A percentile compares a stretch with the other conserved stretches of the same genome.
Evolutionary conservation across 2,329 filamentous ascomycete genomes (phyloP).

Genomic region (Fusarium nematophilum): DNA sequence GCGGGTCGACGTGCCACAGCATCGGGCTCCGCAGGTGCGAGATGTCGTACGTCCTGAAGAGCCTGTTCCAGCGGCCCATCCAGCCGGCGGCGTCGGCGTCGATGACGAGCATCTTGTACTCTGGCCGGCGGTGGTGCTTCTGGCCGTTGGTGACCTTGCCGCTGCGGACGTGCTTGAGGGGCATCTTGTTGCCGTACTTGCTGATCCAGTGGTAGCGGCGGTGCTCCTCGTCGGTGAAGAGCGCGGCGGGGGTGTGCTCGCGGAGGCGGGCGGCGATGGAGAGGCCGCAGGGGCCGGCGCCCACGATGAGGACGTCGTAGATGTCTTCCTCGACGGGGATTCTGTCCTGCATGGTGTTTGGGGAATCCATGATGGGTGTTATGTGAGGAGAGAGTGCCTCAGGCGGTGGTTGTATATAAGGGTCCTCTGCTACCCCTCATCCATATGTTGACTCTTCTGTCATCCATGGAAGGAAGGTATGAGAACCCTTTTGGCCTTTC

Average conservation of each 20-base stretch:
- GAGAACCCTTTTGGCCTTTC: conserved; percentile 27
- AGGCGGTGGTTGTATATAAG: conserved; percentile 16
- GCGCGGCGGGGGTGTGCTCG: conserved; percentile 78
- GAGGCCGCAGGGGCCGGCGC: conserved; percentile 80
- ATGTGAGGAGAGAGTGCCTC: neutral
- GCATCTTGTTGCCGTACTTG: conserved; percentile 70
- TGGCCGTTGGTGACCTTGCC: conserved; percentile 43
- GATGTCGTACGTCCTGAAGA: conserved; percentile 77
- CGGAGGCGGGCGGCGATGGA: conserved; percentile 78
- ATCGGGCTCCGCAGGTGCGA: conserved; percentile 80
- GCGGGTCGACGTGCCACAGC: conserved; percentile 85
- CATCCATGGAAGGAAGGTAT: no score
- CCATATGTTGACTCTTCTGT: no score
- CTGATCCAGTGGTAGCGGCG: conserved; percentile 83
- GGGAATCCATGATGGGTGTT: conserved; percentile 8
- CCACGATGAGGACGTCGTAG: conserved; percentile 78
- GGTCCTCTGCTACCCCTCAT: no score
- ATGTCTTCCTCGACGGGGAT: conserved; percentile 49
- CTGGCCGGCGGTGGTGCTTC: conserved; percentile 26
- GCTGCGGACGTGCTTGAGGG: conserved; percentile 60
- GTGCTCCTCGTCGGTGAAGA: conserved; percentile 87
- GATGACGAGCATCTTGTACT: conserved; percentile 69
- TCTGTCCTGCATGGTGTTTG: neutral
- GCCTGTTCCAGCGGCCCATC: conserved; percentile 77
- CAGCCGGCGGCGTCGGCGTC: conserved; percentile 73